Evolutionary conservation across 2,329 filamentous ascomycete genomes (phyloP), one percentile per base, ranked within the genome.

Genomic region (Cladophialophora carrionii): DNA sequence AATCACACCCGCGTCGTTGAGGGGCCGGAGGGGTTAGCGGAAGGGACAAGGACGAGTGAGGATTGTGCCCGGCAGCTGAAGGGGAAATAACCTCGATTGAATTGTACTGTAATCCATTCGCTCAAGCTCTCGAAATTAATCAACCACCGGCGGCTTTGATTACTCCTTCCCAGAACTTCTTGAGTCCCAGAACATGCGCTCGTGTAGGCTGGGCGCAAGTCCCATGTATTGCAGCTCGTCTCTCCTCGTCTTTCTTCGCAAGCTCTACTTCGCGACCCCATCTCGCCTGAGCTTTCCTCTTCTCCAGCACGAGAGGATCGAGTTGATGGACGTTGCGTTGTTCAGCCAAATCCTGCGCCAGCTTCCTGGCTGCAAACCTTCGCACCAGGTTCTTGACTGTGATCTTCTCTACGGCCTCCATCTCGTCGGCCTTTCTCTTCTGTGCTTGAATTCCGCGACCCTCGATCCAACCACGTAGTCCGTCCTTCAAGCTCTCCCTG

Each of bases 401-500:
- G 7, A 37, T 60, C 51, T 60, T 68, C 54, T 71, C 69, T 4
- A 62, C 75, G 78, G 32, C 83, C 26, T 75, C 75, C 43, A 71
- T 67, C 54, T 74, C 74, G 49, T 70, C 65, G 9, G 69, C 70
- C 49, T 76, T 75, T 58, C 72, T 72, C 71, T 75, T 72, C 65
- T 76, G 70, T 62, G 72, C 76, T 73, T 69, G 66, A n/a, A 72
- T 48, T 4, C 63, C 71, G 17, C 70, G 66, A n/a, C 65, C 78
- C 67, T 78, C 88, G 2, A 91, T 82, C 87, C 88, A 90, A 12
- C 82, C 81, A 43, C 88, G 78, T 66, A 91, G 75, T 17, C 82
- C 82, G 71, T 91, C 88, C 73, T 90, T 90, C 51, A 91, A 80
- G 65, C 82, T 81, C 77, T 90, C 87, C 70, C 84, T 83, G 77